Evolutionary conservation across 2,329 filamentous ascomycete species (phyloP), one percentile per base, ranked within the genome.

Genomic region (Epichloe scottii): DNA sequence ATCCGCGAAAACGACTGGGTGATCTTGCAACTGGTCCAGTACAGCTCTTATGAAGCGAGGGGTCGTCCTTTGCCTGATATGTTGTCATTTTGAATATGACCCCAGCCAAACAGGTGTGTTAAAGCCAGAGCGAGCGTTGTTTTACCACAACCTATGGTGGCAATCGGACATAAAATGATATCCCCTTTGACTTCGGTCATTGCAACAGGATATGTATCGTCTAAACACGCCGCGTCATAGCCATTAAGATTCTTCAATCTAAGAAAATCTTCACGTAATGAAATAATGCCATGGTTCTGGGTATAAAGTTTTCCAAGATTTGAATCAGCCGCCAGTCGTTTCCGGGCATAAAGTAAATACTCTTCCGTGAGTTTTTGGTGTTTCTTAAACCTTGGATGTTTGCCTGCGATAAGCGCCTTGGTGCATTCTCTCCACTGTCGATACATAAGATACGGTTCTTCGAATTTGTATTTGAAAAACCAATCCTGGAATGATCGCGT

Each of bases 381-480:
- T 68, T 97, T 97, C 71, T 82, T 90, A 71, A 79, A 86, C 57
- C 77, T 85, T 11, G 90, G 88, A 39, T 79, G 70, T 59, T 80
- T 85, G 14, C 85, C 85, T 1, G 76, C 63, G 58, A 98, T 96
- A 52, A 97, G 69, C 5, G 87, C 79, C 66, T 95, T 97, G 41
- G 93, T 98, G 64, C 87, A 95, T 70, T 98, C 93, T 55, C 93
- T 84, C 93, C 93, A 98, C 71, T 98, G 93, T 23, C 93, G 83
- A 69, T 97, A 98, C 89, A 98, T 94, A 54, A 98, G 73, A 64
- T 98, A 98, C 0, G 93, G 93, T 70, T 98, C 93, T 63, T 98
- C 93, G 54, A 98, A 98, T 71, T 98, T 98, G 79, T 90, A 98
- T 69, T 98, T 98, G 82, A 98, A 98, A 69, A 98, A 98, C 93